These are phyloP conservation scores for Stagonosporopsis cucurbitacearum DNA, from an alignment of 2,329 filamentous ascomycete species.

Conservation along the genomic window DNA sequence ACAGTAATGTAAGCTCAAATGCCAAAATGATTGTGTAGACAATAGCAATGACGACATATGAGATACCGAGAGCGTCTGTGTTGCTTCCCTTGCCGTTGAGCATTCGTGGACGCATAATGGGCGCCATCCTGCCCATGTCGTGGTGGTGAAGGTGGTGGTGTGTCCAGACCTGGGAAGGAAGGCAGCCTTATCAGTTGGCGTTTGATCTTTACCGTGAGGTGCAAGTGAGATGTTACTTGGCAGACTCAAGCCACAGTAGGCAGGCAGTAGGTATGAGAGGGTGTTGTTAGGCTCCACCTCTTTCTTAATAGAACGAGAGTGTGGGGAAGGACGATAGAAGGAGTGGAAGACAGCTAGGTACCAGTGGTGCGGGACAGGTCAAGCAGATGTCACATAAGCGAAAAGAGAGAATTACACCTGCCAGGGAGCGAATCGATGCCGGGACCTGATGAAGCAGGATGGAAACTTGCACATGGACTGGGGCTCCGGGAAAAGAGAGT, in stretches of 20 bases:
- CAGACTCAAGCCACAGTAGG: constrained; percentile 13
- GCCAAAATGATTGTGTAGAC: constrained; percentile 43
- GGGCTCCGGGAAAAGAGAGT: constrained; percentile 27
- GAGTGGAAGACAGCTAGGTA: constrained; percentile 28
- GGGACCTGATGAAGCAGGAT: constrained; percentile 31
- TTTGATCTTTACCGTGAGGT: neutral
- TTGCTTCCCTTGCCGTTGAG: constrained; percentile 43
- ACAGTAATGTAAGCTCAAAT: constrained; percentile 40
- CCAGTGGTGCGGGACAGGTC: constrained; percentile 30
- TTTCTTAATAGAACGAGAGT: constrained; percentile 35
- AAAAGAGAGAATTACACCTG: constrained; percentile 32
- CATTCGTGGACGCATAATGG: constrained; percentile 32
- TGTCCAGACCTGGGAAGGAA: neutral
- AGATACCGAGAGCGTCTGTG: constrained; percentile 40
- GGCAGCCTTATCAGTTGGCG: neutral
- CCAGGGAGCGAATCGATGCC: constrained; percentile 26
- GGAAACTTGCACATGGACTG: constrained; percentile 29
- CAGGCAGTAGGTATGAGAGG: constrained; percentile 6
- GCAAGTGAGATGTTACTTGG: neutral
- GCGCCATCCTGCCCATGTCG: constrained; percentile 43
- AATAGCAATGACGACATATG: constrained; percentile 42
- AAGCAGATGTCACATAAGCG: constrained; percentile 41
- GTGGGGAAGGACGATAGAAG: constrained; percentile 31
- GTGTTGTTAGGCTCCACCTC: constrained; percentile 32
- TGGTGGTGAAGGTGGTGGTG: neutral